Percentiles rank a stretch among this genome's conserved stretches.
Conservation (phyloP, 345 rosid genomes). For the Pistacia integerrima region DNA sequence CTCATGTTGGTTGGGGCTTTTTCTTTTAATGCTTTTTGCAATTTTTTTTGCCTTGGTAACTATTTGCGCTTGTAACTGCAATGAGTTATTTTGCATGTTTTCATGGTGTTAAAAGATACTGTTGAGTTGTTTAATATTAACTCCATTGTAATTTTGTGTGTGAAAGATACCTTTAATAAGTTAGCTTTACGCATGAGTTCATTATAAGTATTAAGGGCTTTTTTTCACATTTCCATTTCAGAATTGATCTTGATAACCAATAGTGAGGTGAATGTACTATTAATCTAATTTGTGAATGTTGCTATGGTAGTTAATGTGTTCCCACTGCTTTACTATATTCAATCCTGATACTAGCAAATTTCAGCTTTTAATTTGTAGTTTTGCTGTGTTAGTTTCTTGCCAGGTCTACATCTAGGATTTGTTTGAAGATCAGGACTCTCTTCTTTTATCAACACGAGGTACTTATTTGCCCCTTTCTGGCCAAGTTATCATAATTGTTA, state of each 20-base stretch:
- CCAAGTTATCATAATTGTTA: neutral
- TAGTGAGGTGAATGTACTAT: neutral
- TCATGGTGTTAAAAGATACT: neutral
- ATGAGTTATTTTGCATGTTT: neutral
- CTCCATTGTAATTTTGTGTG: neutral
- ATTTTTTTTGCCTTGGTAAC: neutral
- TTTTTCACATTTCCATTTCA: neutral
- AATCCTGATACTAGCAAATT: no score
- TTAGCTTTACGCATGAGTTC: neutral
- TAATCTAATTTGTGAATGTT: neutral
- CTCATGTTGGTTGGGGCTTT: neutral
- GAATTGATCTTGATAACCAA: no score
- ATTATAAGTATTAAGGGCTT: neutral
- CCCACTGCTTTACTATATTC: no score
- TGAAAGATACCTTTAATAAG: neutral
- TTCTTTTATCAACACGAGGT: conserved; percentile 19
- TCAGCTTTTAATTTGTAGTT: neutral
- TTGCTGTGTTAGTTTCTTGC: neutral
- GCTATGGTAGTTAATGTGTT: neutral
- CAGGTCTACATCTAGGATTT: neutral
- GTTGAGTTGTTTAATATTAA: neutral
- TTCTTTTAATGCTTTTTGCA: neutral
- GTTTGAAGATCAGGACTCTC: neutral
- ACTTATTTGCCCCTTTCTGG: neutral
- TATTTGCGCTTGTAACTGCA: neutral